phyloP scores from a whole-genome alignment of 495 filamentous ascomycete species.

The Tuber borchii region DNA sequence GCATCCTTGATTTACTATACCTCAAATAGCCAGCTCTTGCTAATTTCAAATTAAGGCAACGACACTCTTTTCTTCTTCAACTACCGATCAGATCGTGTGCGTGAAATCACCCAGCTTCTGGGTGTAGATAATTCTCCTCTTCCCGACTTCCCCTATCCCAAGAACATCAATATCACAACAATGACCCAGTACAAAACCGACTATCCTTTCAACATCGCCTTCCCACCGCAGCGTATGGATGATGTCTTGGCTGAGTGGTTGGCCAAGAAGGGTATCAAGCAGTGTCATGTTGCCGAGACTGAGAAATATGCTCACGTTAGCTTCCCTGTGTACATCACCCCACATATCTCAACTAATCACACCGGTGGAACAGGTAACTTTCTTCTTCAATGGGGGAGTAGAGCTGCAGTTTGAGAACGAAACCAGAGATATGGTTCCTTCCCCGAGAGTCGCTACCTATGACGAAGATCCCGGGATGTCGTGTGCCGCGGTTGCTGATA shows the following conservation, averaged over 20 bases:
- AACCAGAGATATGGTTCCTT: constrained; percentile 68
- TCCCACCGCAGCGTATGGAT: constrained; percentile 89
- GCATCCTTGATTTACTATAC: neutral
- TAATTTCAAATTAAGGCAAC: constrained; percentile 52
- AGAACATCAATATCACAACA: constrained; percentile 81
- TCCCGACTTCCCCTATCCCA: constrained; percentile 91
- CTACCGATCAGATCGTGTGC: constrained; percentile 96
- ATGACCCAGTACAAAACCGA: constrained; percentile 99
- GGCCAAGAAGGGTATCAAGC: constrained; percentile 73
- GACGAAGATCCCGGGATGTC: constrained; percentile 96
- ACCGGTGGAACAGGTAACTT: constrained; percentile 13
- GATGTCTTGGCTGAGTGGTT: constrained; percentile 96
- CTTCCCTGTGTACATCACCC: constrained; percentile 34
- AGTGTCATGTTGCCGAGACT: constrained; percentile 95
- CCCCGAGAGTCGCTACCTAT: constrained; percentile 82
- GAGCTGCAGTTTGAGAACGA: constrained; percentile 94
- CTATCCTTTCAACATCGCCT: constrained; percentile 88
- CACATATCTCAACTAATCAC: neutral
- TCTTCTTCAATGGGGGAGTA: constrained; percentile 87
- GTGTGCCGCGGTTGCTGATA: constrained; percentile 75
- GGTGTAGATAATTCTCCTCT: constrained; percentile 84
- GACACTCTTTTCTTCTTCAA: constrained; percentile 99
- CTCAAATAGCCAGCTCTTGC: neutral
- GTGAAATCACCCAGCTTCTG: constrained; percentile 90
- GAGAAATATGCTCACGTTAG: constrained; percentile 98